phyloP scores from a whole-genome alignment of 257 asterid species.

The Capsicum baccatum region DNA sequence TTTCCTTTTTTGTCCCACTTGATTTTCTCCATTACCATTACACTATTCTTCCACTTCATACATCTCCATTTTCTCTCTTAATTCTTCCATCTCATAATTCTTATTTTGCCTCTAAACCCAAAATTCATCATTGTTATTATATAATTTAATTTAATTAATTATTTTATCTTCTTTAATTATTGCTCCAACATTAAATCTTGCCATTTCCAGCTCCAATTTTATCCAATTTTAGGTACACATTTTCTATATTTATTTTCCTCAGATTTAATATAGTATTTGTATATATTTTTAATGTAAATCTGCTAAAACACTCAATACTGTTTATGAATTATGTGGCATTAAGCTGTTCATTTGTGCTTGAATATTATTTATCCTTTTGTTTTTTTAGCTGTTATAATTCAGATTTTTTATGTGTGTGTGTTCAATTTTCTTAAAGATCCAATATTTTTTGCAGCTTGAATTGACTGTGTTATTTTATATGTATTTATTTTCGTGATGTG shows the following conservation, averaged over 20 bases:
- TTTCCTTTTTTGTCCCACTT: neutral
- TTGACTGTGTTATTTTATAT: no score
- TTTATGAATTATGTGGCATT: no score
- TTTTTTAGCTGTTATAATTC: no score
- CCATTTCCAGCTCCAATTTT: neutral
- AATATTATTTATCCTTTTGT: no score
- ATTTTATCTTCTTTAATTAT: neutral
- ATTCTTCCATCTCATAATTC: neutral
- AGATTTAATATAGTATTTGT: neutral
- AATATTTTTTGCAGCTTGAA: neutral
- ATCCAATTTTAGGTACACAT: neutral
- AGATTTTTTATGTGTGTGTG: neutral
- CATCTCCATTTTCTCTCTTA: neutral
- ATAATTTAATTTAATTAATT: neutral
- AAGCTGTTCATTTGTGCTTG: no score
- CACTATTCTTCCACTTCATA: neutral
- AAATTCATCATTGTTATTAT: constrained; percentile 7
- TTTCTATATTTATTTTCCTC: neutral
- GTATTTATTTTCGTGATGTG: no score
- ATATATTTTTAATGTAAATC: neutral
- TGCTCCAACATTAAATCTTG: neutral
- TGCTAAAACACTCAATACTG: neutral
- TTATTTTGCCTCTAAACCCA: neutral
- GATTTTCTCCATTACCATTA: neutral
- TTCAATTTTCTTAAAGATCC: neutral